phyloP scores from a whole-genome alignment of 306 rosid species.

The Erythrophleum fordii region DNA sequence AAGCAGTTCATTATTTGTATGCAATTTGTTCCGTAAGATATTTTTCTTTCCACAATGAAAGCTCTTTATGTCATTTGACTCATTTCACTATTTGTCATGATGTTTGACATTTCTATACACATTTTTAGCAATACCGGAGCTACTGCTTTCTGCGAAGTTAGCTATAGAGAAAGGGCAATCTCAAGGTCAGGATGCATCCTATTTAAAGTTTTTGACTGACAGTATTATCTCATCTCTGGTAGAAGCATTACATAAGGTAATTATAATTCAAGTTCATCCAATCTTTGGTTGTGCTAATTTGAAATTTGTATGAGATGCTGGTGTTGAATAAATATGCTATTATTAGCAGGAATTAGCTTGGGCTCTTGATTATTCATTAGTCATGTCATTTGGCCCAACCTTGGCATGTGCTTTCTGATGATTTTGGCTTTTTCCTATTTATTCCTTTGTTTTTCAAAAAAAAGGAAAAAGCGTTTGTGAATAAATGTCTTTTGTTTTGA shows the following conservation, averaged over 20 bases:
- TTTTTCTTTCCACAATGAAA: neutral
- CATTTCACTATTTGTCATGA: conserved; percentile 12
- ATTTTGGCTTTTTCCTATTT: neutral
- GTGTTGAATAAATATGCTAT: neutral
- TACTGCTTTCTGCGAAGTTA: conserved; percentile 88
- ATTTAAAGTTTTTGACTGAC: conserved; percentile 87
- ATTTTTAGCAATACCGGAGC: conserved; percentile 91
- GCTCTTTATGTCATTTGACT: neutral
- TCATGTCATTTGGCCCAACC: neutral
- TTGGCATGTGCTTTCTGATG: neutral
- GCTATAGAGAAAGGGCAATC: conserved; percentile 96
- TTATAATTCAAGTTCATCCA: conserved; percentile 16
- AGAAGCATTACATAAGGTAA: conserved; percentile 96
- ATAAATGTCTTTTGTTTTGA: conserved; percentile 3
- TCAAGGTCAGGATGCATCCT: conserved; percentile 84
- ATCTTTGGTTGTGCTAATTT: neutral
- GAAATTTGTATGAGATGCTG: neutral
- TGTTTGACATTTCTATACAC: conserved; percentile 30
- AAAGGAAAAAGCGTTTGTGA: neutral
- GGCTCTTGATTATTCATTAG: neutral
- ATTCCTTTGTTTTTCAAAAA: neutral
- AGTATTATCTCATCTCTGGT: conserved; percentile 88
- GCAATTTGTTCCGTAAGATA: neutral
- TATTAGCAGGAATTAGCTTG: neutral
- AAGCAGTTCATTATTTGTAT: conserved; percentile 70